These are phyloP conservation scores for Aspergillus texensis DNA, from an alignment of 2,329 filamentous ascomycete species.

Conservation along the genomic window DNA sequence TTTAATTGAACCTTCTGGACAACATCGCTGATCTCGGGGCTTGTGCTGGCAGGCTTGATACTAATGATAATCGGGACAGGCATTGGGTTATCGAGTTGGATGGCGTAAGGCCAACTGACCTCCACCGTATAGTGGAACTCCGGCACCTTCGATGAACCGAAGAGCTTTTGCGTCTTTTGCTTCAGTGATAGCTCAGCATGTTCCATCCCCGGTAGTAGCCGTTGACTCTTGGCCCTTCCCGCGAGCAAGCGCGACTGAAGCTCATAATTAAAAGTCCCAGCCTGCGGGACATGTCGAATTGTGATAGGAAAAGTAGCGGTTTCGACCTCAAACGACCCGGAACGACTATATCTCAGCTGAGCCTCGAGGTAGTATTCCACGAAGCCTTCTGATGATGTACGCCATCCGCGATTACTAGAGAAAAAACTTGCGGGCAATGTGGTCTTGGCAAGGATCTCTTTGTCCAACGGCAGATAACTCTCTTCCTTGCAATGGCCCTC, in stretches of 20 bases:
- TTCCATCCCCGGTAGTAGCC: conserved; percentile 36
- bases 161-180: conserved; percentile 37
- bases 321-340: background rate
- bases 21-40: conserved; percentile 16
- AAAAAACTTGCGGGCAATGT: conserved; percentile 20
- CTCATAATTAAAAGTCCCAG: background rate
- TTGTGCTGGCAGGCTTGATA: conserved; percentile 13
- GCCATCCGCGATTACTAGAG: background rate
- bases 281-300: conserved; percentile 11
- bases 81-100: conserved; percentile 24
- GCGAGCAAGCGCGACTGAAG: background rate
- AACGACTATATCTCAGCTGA: conserved; percentile 18
- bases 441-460: conserved; percentile 5
- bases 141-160: conserved; percentile 39
- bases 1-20: conserved; percentile 17
- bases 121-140: conserved; percentile 29
- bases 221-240: conserved; percentile 26
- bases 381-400: conserved; percentile 22
- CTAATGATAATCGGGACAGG: conserved; percentile 19
- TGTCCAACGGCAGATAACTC: conserved; percentile 19
- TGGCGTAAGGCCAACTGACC: conserved; percentile 27
- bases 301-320: conserved; percentile 19
- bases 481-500: conserved; percentile 1
- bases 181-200: conserved; percentile 33
- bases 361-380: conserved; percentile 45